These are phyloP conservation scores for Juncus inflexus DNA, from an alignment of 176 grass and related monocot species.

Conservation along the genomic window DNA sequence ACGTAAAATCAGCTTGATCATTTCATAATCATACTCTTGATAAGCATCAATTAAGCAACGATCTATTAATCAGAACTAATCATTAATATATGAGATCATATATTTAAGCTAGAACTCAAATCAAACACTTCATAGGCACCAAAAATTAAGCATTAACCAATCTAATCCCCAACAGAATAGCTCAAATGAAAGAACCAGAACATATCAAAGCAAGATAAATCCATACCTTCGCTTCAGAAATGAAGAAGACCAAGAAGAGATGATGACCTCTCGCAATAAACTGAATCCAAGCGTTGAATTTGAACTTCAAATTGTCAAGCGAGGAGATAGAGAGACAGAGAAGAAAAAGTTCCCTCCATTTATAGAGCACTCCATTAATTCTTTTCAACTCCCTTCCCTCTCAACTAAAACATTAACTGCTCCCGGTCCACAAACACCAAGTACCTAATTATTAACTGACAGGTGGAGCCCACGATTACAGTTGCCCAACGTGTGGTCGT, in stretches of 20 bases:
- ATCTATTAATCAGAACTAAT: background rate
- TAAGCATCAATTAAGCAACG: background rate
- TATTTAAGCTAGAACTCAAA: background rate
- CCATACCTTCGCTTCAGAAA: conserved; percentile 12
- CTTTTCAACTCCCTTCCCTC: conserved; percentile 2
- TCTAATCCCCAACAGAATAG: background rate
- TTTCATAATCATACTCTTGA: no score
- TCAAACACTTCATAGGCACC: conserved; percentile 25
- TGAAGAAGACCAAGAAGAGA: conserved; percentile 16
- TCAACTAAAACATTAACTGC: background rate
- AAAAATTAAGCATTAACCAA: background rate
- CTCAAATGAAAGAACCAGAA: background rate
- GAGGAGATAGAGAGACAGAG: conserved; percentile 20
- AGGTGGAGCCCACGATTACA: background rate
- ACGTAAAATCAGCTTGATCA: no score
- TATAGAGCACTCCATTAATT: conserved; percentile 1
- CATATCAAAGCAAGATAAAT: background rate
- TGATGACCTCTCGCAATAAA: conserved; percentile 11
- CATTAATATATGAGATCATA: background rate
- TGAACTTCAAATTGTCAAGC: background rate
- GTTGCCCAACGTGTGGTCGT: conserved; percentile 12
- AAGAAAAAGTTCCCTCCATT: background rate
- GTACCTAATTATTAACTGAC: background rate
- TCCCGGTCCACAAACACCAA: background rate
- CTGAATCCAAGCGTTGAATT: background rate